Conservation (phyloP, 2,329 filamentous ascomycete species). For the Cytospora paraplurivora region DNA sequence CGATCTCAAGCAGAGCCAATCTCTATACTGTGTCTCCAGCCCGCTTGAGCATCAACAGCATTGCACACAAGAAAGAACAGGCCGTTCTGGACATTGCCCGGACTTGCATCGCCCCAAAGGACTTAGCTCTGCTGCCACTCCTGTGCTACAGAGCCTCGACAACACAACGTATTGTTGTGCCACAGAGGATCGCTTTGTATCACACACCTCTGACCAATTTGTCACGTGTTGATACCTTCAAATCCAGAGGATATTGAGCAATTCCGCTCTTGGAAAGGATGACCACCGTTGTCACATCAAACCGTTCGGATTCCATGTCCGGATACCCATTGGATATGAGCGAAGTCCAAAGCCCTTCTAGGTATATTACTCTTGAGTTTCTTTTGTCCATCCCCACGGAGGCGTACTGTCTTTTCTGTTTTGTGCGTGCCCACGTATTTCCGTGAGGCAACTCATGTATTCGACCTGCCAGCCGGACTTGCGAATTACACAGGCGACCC, state of each 20-base stretch:
- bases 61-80: constrained; percentile 26
- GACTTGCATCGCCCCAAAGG: constrained; percentile 20
- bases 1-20: constrained; percentile 11
- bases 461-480: constrained; percentile 33
- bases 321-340: constrained; percentile 58
- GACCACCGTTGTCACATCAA: constrained; percentile 52
- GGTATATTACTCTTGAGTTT: constrained; percentile 58
- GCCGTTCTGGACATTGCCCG: constrained; percentile 26
- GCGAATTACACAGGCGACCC: background rate
- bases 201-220: constrained; percentile 19
- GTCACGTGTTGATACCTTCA: constrained; percentile 26
- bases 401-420: constrained; percentile 42
- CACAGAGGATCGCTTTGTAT: constrained; percentile 24
- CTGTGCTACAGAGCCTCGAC: constrained; percentile 15
- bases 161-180: constrained; percentile 25
- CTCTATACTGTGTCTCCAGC: constrained; percentile 16
- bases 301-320: constrained; percentile 49
- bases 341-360: constrained; percentile 62
- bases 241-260: constrained; percentile 31
- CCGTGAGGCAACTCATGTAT: constrained; percentile 14
- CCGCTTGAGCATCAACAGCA: constrained; percentile 14
- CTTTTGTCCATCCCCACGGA: constrained; percentile 49
- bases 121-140: constrained; percentile 16
- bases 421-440: constrained; percentile 32
- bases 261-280: constrained; percentile 47